Evolutionary conservation across 176 grass and related monocot genomes (phyloP).

Genomic region (Pontederia crassipes): DNA sequence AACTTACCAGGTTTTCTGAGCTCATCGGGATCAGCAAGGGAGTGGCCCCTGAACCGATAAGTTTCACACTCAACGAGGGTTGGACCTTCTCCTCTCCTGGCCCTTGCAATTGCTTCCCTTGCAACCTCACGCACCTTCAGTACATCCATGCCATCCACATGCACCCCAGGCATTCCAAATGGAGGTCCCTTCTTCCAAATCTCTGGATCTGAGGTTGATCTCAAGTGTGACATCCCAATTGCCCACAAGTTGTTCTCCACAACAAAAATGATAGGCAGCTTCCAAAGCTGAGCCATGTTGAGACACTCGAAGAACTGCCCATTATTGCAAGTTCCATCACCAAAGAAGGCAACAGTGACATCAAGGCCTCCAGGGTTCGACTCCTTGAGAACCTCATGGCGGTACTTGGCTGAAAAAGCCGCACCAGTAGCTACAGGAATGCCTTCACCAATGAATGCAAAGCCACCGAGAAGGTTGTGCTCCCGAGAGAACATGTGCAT

Average conservation of each 20-base stretch:
- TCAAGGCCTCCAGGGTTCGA: constrained; percentile 57
- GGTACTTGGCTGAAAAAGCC: constrained; percentile 81
- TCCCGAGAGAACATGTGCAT: constrained; percentile 95
- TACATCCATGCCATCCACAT: constrained; percentile 95
- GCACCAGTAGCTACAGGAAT: constrained; percentile 89
- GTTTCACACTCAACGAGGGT: constrained; percentile 87
- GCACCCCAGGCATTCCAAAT: constrained; percentile 91
- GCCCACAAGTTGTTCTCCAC: constrained; percentile 97
- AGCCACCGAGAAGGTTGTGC: constrained; percentile 86
- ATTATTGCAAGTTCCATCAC: constrained; percentile 84
- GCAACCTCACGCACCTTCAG: constrained; percentile 90
- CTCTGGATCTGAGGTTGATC: constrained; percentile 76
- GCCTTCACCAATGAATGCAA: constrained; percentile 90
- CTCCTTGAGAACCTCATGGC: constrained; percentile 81
- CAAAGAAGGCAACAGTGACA: constrained; percentile 74
- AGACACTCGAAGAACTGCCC: constrained; percentile 94
- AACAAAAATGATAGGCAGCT: constrained; percentile 93
- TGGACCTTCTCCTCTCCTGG: constrained; percentile 90
- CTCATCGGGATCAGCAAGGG: constrained; percentile 85
- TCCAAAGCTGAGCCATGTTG: constrained; percentile 99
- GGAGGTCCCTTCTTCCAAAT: constrained; percentile 88
- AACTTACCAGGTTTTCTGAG: constrained; percentile 68
- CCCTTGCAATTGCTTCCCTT: constrained; percentile 77
- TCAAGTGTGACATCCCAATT: constrained; percentile 78
- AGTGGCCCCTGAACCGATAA: constrained; percentile 80